phyloP scores from a whole-genome alignment of 225 moss, liverwort and hornwort genomes.

The Physcomitrellopsis africana region DNA sequence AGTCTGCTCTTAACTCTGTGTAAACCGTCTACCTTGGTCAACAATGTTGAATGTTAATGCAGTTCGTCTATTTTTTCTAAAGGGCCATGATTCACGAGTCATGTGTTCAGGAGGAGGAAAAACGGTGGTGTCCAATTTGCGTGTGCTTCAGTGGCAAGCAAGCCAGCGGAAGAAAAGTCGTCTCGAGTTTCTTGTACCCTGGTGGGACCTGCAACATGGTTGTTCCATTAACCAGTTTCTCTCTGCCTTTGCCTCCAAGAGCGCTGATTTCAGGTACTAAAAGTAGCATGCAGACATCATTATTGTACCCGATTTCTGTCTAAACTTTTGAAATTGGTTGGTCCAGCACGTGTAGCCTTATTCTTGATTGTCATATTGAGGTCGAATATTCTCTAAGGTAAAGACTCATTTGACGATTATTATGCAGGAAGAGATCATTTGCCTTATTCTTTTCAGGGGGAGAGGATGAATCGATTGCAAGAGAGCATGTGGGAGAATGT shows the following conservation, averaged over 20 bases:
- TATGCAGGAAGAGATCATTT: constrained; percentile 51
- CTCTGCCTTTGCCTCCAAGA: constrained; percentile 52
- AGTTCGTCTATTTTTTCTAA: background rate
- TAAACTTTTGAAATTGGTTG: background rate
- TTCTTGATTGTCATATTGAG: background rate
- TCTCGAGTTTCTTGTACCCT: constrained; percentile 52
- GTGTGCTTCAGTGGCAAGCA: constrained; percentile 54
- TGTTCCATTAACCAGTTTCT: constrained; percentile 56
- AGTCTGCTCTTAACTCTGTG: background rate
- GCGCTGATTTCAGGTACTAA: constrained; percentile 45
- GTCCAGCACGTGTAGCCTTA: background rate
- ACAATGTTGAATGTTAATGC: background rate
- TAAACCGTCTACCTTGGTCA: background rate
- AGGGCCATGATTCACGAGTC: background rate
- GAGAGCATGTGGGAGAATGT: constrained; percentile 42
- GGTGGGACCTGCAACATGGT: constrained; percentile 58
- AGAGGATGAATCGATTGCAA: constrained; percentile 46
- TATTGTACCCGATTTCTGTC: background rate
- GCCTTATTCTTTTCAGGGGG: constrained; percentile 48
- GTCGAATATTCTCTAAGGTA: background rate
- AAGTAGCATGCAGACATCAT: background rate
- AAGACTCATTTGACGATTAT: background rate
- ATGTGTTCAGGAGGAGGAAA: constrained; percentile 47
- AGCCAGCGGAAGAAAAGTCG: constrained; percentile 48
- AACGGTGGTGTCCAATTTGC: constrained; percentile 45